Evolutionary conservation across 305 asterid genomes (phyloP).

Genomic region (Rubia peregrina): DNA sequence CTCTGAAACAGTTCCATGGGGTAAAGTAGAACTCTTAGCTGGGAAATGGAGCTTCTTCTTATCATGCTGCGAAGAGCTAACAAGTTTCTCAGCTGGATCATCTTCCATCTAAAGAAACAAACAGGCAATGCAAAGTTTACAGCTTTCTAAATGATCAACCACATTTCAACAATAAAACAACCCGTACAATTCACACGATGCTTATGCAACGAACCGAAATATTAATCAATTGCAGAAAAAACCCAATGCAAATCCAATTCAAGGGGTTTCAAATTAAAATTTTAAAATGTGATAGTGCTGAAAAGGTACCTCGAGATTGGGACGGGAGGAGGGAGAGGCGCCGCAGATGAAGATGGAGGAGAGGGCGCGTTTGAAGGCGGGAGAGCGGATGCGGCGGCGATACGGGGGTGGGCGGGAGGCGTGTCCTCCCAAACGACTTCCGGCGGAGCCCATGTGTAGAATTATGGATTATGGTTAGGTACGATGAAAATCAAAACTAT

Average conservation of each 20-base stretch:
- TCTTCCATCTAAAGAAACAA: slow-evolving; percentile 59
- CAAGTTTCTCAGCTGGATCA: slow-evolving; percentile 59
- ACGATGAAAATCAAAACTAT: slow-evolving; percentile 3
- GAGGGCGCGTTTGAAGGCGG: slow-evolving; percentile 21
- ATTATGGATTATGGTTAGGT: background rate
- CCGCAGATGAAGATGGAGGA: slow-evolving; percentile 31
- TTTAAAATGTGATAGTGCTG: background rate
- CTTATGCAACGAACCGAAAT: background rate
- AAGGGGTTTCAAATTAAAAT: background rate
- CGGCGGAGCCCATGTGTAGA: slow-evolving; percentile 23
- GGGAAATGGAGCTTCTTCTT: slow-evolving; percentile 37
- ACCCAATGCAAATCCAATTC: background rate
- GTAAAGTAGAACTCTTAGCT: slow-evolving; percentile 31
- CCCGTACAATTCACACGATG: background rate
- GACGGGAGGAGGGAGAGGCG: slow-evolving; percentile 18
- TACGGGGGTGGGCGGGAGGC: slow-evolving; percentile 11
- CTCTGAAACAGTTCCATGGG: slow-evolving; percentile 30
- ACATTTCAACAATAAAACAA: slow-evolving; percentile 3
- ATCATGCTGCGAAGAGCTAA: slow-evolving; percentile 39
- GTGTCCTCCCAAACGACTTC: slow-evolving; percentile 25
- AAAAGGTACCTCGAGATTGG: slow-evolving; percentile 15
- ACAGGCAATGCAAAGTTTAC: slow-evolving; percentile 21
- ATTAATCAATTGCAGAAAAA: background rate
- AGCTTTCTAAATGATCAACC: background rate
- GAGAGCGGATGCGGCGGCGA: slow-evolving; percentile 11